Evolutionary conservation across 768 basidiomycete species (phyloP).

Genomic region (Pleurotus eryngii): DNA sequence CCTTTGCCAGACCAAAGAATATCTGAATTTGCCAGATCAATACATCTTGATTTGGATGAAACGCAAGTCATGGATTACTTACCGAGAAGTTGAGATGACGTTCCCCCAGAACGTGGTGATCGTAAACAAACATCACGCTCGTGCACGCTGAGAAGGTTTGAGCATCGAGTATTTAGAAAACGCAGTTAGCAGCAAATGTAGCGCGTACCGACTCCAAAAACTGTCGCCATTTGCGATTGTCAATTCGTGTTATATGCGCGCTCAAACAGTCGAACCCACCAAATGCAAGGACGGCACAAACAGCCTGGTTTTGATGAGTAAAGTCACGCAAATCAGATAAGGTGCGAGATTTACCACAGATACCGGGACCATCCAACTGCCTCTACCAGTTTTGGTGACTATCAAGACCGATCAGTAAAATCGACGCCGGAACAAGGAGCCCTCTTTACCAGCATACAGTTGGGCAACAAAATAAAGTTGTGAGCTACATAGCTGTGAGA

Average conservation of each 20-base stretch:
- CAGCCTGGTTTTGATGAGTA: slow-evolving; percentile 11
- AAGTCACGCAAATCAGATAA: not conserved
- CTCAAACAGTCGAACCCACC: slow-evolving; percentile 16
- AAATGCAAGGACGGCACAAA: slow-evolving; percentile 26
- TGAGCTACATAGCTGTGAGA: slow-evolving; percentile 24
- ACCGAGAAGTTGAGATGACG: slow-evolving; percentile 23
- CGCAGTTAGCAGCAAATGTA: not conserved
- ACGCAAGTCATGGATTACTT: slow-evolving; percentile 7
- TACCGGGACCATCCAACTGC: slow-evolving; percentile 25
- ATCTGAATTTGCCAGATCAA: slow-evolving; percentile 22
- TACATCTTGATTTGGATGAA: not conserved
- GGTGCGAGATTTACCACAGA: slow-evolving; percentile 17
- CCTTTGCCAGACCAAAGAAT: slow-evolving; percentile 43
- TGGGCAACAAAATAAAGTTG: slow-evolving; percentile 44
- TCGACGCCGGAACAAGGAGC: not conserved
- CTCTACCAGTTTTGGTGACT: slow-evolving; percentile 7
- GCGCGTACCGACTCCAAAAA: slow-evolving; percentile 13
- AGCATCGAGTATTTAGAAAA: not conserved
- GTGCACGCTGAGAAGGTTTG: slow-evolving; percentile 9
- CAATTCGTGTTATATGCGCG: not conserved
- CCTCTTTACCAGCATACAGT: slow-evolving; percentile 28
- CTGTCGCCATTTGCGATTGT: not conserved
- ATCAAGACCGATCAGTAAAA: not conserved
- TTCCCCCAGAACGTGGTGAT: slow-evolving; percentile 1
- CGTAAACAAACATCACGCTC: slow-evolving; percentile 9